Percentiles rank a stretch among this genome's conserved stretches.
These are phyloP conservation scores for Candida andamanensis DNA, from an alignment of 805 yeast species.

Conservation along the genomic window DNA sequence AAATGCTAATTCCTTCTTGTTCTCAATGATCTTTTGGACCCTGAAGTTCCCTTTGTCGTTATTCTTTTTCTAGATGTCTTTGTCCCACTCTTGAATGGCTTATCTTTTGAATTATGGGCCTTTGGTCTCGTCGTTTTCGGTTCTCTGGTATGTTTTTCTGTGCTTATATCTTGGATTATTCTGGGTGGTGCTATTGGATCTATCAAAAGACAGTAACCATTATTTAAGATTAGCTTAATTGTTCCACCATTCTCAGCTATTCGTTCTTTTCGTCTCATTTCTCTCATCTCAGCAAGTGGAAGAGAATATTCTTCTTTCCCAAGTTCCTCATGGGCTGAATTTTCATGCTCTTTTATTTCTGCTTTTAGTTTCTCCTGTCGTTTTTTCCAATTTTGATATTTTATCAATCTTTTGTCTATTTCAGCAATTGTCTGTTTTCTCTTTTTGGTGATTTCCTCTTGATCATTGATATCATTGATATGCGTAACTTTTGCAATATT, in stretches of 20 bases:
- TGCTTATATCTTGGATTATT: too few relatives aligned
- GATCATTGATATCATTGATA: conserved; percentile 44
- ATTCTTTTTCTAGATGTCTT: too few relatives aligned
- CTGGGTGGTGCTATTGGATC: conserved; percentile 36
- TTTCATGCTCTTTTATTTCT: conserved; percentile 16
- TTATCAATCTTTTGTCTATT: conserved; percentile 31
- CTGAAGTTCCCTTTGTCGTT: too few relatives aligned
- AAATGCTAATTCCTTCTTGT: too few relatives aligned
- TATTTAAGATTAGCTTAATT: conserved; percentile 30
- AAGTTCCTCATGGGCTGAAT: conserved; percentile 2
- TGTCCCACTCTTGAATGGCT: too few relatives aligned
- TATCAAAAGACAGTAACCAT: conserved; percentile 33
- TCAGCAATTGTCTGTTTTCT: conserved; percentile 48
- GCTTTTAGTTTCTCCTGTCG: conserved; percentile 23
- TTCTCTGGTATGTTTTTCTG: too few relatives aligned
- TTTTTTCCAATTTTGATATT: conserved; percentile 35
- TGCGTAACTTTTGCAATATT: conserved; percentile 45
- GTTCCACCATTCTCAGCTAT: conserved; percentile 28
- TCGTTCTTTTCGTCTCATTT: conserved; percentile 20
- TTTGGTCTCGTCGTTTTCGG: too few relatives aligned
- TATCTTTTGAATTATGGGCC: too few relatives aligned
- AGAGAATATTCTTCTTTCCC: background rate
- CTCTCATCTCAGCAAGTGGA: conserved; percentile 20
- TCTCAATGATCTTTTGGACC: too few relatives aligned
- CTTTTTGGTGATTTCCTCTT: conserved; percentile 48